Conservation (phyloP, 1,284 basidiomycete species). For the Cryptococcus sp. region DNA sequence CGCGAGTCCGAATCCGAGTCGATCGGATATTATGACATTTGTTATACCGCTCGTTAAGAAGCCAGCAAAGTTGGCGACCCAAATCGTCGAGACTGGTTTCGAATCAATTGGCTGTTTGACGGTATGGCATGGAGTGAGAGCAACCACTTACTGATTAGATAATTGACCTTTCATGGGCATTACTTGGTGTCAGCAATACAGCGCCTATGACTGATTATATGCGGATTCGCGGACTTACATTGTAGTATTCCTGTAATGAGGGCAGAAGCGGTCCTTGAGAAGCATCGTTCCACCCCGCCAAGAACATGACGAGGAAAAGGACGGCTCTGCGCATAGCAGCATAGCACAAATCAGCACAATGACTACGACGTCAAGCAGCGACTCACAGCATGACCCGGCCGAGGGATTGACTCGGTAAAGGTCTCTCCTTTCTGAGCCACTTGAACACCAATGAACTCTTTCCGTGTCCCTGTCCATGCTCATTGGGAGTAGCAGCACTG, state of each 20-base stretch:
- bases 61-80: conserved; percentile 61
- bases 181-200: background rate
- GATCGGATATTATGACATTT: conserved; percentile 60
- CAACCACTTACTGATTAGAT: conserved; percentile 36
- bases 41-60: conserved; percentile 57
- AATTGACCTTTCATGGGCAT: conserved; percentile 29
- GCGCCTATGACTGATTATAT: background rate
- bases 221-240: conserved; percentile 22
- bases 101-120: conserved; percentile 56
- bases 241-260: conserved; percentile 60
- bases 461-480: background rate
- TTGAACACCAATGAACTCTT: conserved; percentile 21
- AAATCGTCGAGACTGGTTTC: conserved; percentile 60
- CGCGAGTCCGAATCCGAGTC: conserved; percentile 62
- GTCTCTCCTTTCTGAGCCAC: conserved; percentile 26
- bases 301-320: conserved; percentile 44
- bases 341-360: background rate
- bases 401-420: conserved; percentile 22
- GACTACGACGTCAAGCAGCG: background rate
- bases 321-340: conserved; percentile 18
- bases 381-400: conserved; percentile 39
- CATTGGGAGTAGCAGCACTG: too few relatives aligned
- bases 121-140: conserved; percentile 33
- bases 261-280: conserved; percentile 64
- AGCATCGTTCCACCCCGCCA: conserved; percentile 66